These are phyloP conservation scores for Ganoderma lucidum DNA, from an alignment of 1,284 basidiomycete species.

Conservation along the genomic window DNA sequence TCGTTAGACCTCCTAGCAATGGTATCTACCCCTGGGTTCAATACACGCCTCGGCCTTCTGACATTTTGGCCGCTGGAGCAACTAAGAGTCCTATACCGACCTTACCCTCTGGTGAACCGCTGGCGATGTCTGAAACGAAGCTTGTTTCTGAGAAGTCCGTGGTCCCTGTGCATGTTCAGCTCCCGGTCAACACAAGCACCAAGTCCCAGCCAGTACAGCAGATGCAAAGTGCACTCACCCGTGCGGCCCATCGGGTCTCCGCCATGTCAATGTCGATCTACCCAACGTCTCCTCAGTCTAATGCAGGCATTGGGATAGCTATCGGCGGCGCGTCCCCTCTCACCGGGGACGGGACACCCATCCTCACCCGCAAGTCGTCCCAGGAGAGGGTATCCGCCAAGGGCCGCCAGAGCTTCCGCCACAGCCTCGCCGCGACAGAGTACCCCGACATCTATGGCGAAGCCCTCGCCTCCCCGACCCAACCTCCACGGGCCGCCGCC, in stretches of 20 bases:
- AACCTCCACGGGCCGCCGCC: constrained; percentile 46
- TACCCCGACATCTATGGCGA: constrained; percentile 54
- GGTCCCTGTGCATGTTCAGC: constrained; percentile 9
- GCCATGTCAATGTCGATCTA: constrained; percentile 61
- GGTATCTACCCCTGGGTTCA: constrained; percentile 68
- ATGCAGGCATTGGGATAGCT: constrained; percentile 51
- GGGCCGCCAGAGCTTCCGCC: constrained; percentile 35
- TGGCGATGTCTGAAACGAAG: background rate
- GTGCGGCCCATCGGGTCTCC: constrained; percentile 51
- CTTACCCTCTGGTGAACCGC: constrained; percentile 10
- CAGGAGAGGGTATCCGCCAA: constrained; percentile 33
- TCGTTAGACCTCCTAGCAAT: constrained; percentile 47
- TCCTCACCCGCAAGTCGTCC: constrained; percentile 39
- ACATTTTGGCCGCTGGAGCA: background rate
- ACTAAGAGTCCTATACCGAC: background rate
- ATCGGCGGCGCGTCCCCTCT: constrained; percentile 51
- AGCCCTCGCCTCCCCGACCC: constrained; percentile 49
- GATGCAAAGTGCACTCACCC: constrained; percentile 32
- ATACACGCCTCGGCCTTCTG: constrained; percentile 47
- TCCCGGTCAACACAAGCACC: constrained; percentile 13
- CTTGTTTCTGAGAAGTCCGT: constrained; percentile 16
- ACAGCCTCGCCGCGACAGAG: constrained; percentile 35
- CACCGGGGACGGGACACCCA: constrained; percentile 54
- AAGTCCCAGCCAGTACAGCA: constrained; percentile 29
- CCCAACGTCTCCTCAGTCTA: constrained; percentile 52